Percentiles rank a stretch among this genome's conserved stretches.
Conservation (phyloP, 1,139 yeast genomes). For the Pichia sp. region DNA sequence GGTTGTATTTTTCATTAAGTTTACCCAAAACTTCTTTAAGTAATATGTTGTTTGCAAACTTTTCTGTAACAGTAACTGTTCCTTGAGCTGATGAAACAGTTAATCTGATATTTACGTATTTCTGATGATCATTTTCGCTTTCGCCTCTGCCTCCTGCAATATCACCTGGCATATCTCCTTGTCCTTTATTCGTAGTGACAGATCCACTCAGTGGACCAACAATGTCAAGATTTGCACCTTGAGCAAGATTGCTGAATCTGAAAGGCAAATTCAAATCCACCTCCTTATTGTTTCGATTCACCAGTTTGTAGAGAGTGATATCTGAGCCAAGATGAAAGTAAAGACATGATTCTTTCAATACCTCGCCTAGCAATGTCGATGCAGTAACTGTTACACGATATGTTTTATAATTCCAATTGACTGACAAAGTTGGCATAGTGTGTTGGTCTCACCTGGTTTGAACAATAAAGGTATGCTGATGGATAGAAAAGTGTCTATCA, state of each 20-base stretch:
- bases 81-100: not conserved
- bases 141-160: constrained; percentile 10
- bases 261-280: constrained; percentile 30
- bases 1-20: not conserved
- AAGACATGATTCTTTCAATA: constrained; percentile 12
- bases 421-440: constrained; percentile 5
- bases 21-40: not conserved
- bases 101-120: constrained; percentile 9
- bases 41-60: not conserved
- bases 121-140: not conserved
- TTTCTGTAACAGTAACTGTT: not conserved
- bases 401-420: constrained; percentile 8
- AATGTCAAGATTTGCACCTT: constrained; percentile 30
- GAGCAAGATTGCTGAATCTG: constrained; percentile 29
- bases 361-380: constrained; percentile 9
- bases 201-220: constrained; percentile 17
- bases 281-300: not conserved
- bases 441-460: not conserved
- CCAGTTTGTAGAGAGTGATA: not conserved
- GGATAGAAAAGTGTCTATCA: too few species aligned
- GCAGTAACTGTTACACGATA: constrained; percentile 10
- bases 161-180: constrained; percentile 23
- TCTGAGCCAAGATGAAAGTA: constrained; percentile 8
- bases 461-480: not conserved
- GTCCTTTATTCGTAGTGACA: not conserved